Percentiles rank a stretch among this genome's conserved stretches.
These are phyloP conservation scores for Aspergillus leporis DNA, from an alignment of 495 filamentous ascomycete species.

Conservation along the genomic window DNA sequence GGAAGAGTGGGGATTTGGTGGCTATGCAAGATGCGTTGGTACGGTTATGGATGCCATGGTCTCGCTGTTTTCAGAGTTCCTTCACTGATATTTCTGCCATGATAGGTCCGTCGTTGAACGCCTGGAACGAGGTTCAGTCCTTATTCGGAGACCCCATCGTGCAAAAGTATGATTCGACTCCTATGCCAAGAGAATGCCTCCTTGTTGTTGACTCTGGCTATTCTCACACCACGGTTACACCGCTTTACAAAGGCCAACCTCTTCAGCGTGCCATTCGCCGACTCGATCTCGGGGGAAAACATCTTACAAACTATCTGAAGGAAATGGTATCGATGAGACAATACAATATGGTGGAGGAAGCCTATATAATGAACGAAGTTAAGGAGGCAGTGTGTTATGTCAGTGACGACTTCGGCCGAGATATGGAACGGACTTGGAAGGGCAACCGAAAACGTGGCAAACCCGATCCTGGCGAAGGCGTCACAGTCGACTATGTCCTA, in stretches of 20 bases:
- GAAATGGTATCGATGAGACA: conserved; percentile 86
- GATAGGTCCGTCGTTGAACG: conserved; percentile 70
- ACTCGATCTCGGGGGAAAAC: conserved; percentile 88
- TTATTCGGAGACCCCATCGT: conserved; percentile 55
- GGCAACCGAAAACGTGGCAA: conserved; percentile 56
- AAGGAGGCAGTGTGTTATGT: conserved; percentile 91
- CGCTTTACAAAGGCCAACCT: conserved; percentile 76
- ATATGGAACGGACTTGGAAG: conserved; percentile 85
- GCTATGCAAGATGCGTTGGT: conserved; percentile 73
- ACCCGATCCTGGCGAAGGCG: conserved; percentile 54
- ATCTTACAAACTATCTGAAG: conserved; percentile 93
- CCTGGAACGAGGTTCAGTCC: conserved; percentile 75
- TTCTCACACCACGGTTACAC: conserved; percentile 91
- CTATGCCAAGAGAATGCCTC: conserved; percentile 73
- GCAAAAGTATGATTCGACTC: conserved; percentile 25
- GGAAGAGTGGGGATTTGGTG: conserved; percentile 95
- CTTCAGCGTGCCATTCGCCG: conserved; percentile 80
- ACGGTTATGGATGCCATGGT: conserved; percentile 8
- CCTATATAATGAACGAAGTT: conserved; percentile 89
- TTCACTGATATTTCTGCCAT: conserved; percentile 5
- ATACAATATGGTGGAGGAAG: conserved; percentile 92
- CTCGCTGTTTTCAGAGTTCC: conserved; percentile 1
- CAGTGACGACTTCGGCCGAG: conserved; percentile 70
- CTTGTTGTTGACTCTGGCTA: conserved; percentile 90
- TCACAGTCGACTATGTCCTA: conserved; percentile 89